These are phyloP conservation scores for Dioszegia hungarica DNA, from an alignment of 768 basidiomycete species.

Conservation along the genomic window DNA sequence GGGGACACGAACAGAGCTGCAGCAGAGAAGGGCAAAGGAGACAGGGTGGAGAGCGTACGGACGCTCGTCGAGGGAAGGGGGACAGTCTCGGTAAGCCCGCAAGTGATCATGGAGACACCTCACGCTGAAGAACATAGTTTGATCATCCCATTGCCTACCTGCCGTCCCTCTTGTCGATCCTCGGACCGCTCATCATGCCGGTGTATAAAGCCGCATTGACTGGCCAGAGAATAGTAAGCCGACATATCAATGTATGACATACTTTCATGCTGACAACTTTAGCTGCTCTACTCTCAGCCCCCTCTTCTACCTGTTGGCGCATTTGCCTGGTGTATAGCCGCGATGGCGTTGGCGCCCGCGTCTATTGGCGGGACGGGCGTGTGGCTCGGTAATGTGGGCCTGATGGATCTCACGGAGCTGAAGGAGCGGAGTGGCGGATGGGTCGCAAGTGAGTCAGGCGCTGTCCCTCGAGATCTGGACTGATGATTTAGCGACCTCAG, in stretches of 20 bases:
- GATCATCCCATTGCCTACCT: conserved; percentile 38
- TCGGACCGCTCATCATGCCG: conserved; percentile 36
- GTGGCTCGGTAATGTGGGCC: conserved; percentile 43
- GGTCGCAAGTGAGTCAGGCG: conserved; percentile 40
- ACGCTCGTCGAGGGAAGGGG: conserved; percentile 6
- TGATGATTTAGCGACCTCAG: conserved; percentile 36
- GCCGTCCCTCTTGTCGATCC: conserved; percentile 22
- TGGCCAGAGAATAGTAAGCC: conserved; percentile 36
- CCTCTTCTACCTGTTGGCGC: conserved; percentile 38
- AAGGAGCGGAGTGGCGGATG: conserved; percentile 35
- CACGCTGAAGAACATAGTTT: neutral
- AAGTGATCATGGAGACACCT: neutral
- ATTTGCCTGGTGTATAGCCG: conserved; percentile 42
- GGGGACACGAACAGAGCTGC: neutral
- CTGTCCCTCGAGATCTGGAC: neutral
- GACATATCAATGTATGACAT: neutral
- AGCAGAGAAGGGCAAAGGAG: conserved; percentile 2
- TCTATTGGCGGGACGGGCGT: neutral
- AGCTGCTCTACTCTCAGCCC: conserved; percentile 44
- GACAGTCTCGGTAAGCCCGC: conserved; percentile 6
- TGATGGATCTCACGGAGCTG: conserved; percentile 37
- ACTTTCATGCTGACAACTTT: neutral
- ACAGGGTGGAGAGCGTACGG: conserved; percentile 4
- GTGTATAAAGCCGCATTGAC: conserved; percentile 40
- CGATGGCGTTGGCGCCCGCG: conserved; percentile 29